These are phyloP conservation scores for Ustilago cynodontis DNA, from an alignment of 1,284 basidiomycete species.

Conservation along the genomic window DNA sequence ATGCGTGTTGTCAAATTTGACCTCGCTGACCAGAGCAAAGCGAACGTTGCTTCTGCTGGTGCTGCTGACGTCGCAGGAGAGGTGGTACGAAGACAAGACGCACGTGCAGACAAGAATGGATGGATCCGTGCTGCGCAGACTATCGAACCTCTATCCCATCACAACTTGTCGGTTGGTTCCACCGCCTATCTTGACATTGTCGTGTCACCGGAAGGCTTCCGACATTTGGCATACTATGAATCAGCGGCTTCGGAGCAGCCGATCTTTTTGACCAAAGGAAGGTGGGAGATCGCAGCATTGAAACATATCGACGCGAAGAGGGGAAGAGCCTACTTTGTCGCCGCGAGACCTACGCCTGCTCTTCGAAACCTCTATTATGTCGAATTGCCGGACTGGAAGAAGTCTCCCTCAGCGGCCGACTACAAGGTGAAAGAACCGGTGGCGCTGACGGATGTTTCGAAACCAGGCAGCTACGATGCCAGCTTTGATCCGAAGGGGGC, in stretches of 20 bases:
- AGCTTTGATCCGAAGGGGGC: slow-evolving; percentile 66
- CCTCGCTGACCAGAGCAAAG: slow-evolving; percentile 3
- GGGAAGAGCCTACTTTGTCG: slow-evolving; percentile 85
- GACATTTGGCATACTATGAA: slow-evolving; percentile 60
- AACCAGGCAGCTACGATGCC: slow-evolving; percentile 76
- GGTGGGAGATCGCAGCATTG: slow-evolving; percentile 88
- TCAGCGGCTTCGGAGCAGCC: slow-evolving; percentile 35
- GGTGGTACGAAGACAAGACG: slow-evolving; percentile 75
- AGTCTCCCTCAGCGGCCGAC: slow-evolving; percentile 73
- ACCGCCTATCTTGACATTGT: slow-evolving; percentile 62
- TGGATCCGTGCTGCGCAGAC: slow-evolving; percentile 80
- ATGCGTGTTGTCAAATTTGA: slow-evolving; percentile 57
- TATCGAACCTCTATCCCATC: slow-evolving; percentile 47
- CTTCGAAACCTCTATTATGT: slow-evolving; percentile 82
- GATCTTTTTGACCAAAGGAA: slow-evolving; percentile 80
- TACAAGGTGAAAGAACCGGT: slow-evolving; percentile 75
- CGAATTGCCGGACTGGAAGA: slow-evolving; percentile 51
- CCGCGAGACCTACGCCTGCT: slow-evolving; percentile 83
- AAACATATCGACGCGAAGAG: slow-evolving; percentile 79
- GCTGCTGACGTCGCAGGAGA: slow-evolving; percentile 54
- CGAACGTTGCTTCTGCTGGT: slow-evolving; percentile 15
- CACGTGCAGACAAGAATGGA: slow-evolving; percentile 81
- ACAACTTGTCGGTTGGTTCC: slow-evolving; percentile 33
- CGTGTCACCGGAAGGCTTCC: slow-evolving; percentile 45
- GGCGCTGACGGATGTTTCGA: slow-evolving; percentile 78